phyloP scores from a whole-genome alignment of 2,329 filamentous ascomycete species.

The Colletotrichum orbiculare region DNA sequence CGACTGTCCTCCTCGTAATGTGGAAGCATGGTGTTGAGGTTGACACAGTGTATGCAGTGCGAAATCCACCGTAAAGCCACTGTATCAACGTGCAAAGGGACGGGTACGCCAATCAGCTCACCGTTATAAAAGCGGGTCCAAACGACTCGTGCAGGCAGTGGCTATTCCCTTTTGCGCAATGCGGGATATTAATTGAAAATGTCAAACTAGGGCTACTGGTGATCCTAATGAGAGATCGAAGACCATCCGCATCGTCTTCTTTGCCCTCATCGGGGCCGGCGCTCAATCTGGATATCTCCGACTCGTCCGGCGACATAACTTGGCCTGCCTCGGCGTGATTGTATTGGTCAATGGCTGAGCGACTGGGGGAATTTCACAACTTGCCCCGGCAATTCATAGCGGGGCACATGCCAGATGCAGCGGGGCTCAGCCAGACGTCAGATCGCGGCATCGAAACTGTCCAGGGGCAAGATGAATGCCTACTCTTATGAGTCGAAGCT shows the following conservation, averaged over 20 bases:
- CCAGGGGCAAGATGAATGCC: no score
- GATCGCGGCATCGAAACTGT: slow-evolving; percentile 21
- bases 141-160: no score
- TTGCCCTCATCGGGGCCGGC: slow-evolving; percentile 25
- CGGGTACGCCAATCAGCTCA: no score
- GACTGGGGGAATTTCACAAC: slow-evolving; percentile 11
- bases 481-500: slow-evolving; percentile 12
- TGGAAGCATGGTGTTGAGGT: no score
- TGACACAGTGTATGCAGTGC: no score
- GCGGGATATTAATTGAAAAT: slow-evolving; percentile 14
- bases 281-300: slow-evolving; percentile 12
- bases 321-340: slow-evolving; percentile 15
- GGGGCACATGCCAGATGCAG: slow-evolving; percentile 33
- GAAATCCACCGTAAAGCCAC: no score
- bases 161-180: not conserved
- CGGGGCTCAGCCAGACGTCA: slow-evolving; percentile 30
- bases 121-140: no score
- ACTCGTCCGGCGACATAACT: slow-evolving; percentile 24
- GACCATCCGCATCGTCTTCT: not conserved
- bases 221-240: slow-evolving; percentile 28
- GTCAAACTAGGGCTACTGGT: slow-evolving; percentile 13
- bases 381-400: slow-evolving; percentile 14
- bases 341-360: slow-evolving; percentile 31
- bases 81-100: no score
- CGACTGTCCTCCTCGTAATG: not conserved